phyloP scores from a whole-genome alignment of 2,329 filamentous ascomycete species.

The Colletotrichum noveboracense region DNA sequence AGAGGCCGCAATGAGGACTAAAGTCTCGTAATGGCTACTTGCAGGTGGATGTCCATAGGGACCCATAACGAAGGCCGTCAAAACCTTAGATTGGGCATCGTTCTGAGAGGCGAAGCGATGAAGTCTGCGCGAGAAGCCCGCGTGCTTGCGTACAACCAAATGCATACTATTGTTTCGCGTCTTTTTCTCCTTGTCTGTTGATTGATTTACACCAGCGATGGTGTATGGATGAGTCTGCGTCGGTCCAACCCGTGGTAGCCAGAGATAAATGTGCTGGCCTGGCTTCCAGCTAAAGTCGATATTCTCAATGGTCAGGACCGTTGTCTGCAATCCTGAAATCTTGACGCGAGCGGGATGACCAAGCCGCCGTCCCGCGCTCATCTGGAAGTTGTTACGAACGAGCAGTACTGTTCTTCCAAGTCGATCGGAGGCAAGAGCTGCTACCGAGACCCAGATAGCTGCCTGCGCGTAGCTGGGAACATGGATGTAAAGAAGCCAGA shows the following conservation, averaged over 20 bases:
- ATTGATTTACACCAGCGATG: conserved; percentile 59
- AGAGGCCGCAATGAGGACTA: conserved; percentile 65
- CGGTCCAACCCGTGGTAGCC: conserved; percentile 59
- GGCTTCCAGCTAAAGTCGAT: conserved; percentile 63
- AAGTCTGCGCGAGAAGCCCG: conserved; percentile 61
- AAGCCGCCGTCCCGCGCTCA: conserved; percentile 45
- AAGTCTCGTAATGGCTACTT: conserved; percentile 64
- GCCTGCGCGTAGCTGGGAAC: conserved; percentile 63
- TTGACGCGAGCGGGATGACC: conserved; percentile 58
- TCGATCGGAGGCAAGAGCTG: conserved; percentile 67
- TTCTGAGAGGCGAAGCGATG: conserved; percentile 38
- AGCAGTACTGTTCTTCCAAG: conserved; percentile 54
- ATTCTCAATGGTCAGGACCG: conserved; percentile 63
- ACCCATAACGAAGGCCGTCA: conserved; percentile 57
- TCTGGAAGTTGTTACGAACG: conserved; percentile 56
- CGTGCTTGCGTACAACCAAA: conserved; percentile 60
- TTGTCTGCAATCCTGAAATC: conserved; percentile 55
- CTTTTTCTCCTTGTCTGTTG: conserved; percentile 36
- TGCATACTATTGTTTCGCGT: conserved; percentile 63
- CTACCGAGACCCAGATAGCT: conserved; percentile 71
- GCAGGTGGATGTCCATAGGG: conserved; percentile 62
- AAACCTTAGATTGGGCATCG: conserved; percentile 15
- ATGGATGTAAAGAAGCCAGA: conserved; percentile 69
- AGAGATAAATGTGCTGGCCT: conserved; percentile 66
- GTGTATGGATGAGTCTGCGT: conserved; percentile 67